A percentile compares a stretch with the other conserved stretches of the same genome.
phyloP scores from a whole-genome alignment of 2,329 filamentous ascomycete genomes.

The Cladosporium sp. region DNA sequence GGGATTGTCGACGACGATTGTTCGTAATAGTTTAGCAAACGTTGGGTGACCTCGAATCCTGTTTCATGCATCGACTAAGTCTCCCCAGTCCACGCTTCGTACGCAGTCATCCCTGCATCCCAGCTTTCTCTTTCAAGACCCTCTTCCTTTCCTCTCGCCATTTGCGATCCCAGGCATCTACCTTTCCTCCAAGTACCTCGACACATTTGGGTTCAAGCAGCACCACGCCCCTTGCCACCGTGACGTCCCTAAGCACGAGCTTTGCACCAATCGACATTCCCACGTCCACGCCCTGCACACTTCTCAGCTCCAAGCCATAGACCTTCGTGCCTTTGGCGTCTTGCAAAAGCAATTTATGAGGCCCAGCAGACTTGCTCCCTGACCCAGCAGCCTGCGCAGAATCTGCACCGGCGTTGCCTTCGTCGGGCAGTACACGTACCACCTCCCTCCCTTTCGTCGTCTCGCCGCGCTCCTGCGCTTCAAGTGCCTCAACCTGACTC shows the following conservation, averaged over 20 bases:
- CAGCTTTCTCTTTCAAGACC: slow-evolving; percentile 54
- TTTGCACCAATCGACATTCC: slow-evolving; percentile 77
- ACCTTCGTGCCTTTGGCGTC: slow-evolving; percentile 68
- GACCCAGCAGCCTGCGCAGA: slow-evolving; percentile 26
- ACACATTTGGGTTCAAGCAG: slow-evolving; percentile 67
- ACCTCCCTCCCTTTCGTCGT: slow-evolving; percentile 74
- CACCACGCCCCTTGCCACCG: slow-evolving; percentile 72
- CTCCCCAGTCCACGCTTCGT: no score
- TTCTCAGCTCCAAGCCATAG: slow-evolving; percentile 68
- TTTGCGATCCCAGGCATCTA: slow-evolving; percentile 72
- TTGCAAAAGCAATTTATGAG: slow-evolving; percentile 79
- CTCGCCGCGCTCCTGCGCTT: slow-evolving; percentile 69
- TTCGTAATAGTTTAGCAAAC: no score
- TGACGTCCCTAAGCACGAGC: slow-evolving; percentile 62
- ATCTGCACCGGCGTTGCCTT: slow-evolving; percentile 35
- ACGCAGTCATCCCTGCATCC: slow-evolving; percentile 11
- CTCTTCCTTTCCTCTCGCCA: slow-evolving; percentile 72
- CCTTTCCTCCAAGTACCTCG: slow-evolving; percentile 78
- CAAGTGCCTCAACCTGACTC: slow-evolving; percentile 82
- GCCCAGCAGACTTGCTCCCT: slow-evolving; percentile 42
- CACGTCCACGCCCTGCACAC: slow-evolving; percentile 62
- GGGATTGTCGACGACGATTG: no score
- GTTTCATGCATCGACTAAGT: no score
- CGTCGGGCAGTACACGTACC: slow-evolving; percentile 63
- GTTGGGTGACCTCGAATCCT: no score